These are phyloP conservation scores for Neurospora cerealis DNA, from an alignment of 495 filamentous ascomycete genomes.

Conservation along the genomic window DNA sequence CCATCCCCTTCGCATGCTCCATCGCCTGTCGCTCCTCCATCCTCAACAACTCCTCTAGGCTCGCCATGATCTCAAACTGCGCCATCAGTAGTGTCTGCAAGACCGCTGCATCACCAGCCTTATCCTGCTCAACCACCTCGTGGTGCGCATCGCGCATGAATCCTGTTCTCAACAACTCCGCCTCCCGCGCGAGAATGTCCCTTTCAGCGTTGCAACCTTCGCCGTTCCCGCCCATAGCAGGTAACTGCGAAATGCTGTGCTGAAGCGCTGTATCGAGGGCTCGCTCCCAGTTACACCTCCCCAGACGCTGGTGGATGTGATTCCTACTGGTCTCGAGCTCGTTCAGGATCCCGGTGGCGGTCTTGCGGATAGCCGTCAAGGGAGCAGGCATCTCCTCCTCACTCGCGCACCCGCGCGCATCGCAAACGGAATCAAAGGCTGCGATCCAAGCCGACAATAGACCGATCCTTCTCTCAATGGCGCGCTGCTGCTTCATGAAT, in stretches of 20 bases:
- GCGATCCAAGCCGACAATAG: slow-evolving; percentile 85
- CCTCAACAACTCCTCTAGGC: slow-evolving; percentile 66
- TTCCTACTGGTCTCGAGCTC: slow-evolving; percentile 85
- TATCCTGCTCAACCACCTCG: slow-evolving; percentile 77
- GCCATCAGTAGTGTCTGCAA: slow-evolving; percentile 77
- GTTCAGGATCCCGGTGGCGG: slow-evolving; percentile 73
- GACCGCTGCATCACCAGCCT: slow-evolving; percentile 61
- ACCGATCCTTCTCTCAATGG: slow-evolving; percentile 74
- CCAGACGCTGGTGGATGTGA: slow-evolving; percentile 74
- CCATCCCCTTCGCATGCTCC: slow-evolving; percentile 64
- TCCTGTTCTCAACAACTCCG: slow-evolving; percentile 69
- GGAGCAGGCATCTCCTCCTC: slow-evolving; percentile 55
- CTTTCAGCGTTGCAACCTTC: slow-evolving; percentile 54
- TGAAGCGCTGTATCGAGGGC: slow-evolving; percentile 78
- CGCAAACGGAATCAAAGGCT: slow-evolving; percentile 79
- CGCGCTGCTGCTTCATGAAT: slow-evolving; percentile 72
- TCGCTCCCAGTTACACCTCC: slow-evolving; percentile 76
- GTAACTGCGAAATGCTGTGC: slow-evolving; percentile 69
- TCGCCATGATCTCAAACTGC: slow-evolving; percentile 82
- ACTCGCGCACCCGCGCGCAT: slow-evolving; percentile 43
- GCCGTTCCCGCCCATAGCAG: slow-evolving; percentile 54
- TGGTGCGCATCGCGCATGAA: slow-evolving; percentile 74
- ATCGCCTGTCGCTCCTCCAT: slow-evolving; percentile 79
- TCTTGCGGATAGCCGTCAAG: slow-evolving; percentile 70
- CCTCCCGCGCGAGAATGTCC: slow-evolving; percentile 65